A percentile compares a stretch with the other conserved stretches of the same genome.
Conservation (phyloP, 2,329 filamentous ascomycete species). For the Exophiala calicioides region DNA sequence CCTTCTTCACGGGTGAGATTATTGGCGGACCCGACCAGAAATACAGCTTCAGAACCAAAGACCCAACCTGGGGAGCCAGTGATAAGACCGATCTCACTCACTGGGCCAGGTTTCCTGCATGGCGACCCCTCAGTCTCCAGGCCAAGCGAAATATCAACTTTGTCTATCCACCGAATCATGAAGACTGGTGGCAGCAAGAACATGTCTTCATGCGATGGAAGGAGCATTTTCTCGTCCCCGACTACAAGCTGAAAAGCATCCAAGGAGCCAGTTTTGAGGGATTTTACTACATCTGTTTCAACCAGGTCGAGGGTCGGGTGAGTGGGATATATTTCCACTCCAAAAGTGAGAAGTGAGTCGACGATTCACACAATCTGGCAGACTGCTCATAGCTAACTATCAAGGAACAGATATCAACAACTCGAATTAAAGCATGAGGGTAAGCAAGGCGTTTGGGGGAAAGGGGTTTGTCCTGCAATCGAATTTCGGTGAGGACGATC, state of each 20-base stretch:
- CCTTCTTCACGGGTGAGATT: slow-evolving; percentile 97
- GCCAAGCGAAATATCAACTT: slow-evolving; percentile 46
- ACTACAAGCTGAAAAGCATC: slow-evolving; percentile 88
- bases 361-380: neutral
- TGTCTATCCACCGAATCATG: slow-evolving; percentile 42
- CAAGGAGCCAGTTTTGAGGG: slow-evolving; percentile 95
- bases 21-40: slow-evolving; percentile 71
- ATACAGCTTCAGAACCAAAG: slow-evolving; percentile 88
- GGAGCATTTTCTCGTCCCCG: slow-evolving; percentile 93
- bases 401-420: slow-evolving; percentile 74
- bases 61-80: slow-evolving; percentile 86
- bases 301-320: slow-evolving; percentile 81
- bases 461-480: slow-evolving; percentile 79
- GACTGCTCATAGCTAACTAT: slow-evolving; percentile 13
- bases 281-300: slow-evolving; percentile 99
- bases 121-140: slow-evolving; percentile 71
- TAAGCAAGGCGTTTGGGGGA: slow-evolving; percentile 75
- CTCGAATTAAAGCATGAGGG: slow-evolving; percentile 86
- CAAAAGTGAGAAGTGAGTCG: slow-evolving; percentile 89
- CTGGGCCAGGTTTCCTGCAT: slow-evolving; percentile 87
- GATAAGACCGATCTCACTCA: slow-evolving; percentile 90
- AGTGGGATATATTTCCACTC: slow-evolving; percentile 97
- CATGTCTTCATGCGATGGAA: slow-evolving; percentile 99
- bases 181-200: slow-evolving; percentile 65
- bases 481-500: slow-evolving; percentile 62